phyloP scores from a whole-genome alignment of 2,329 filamentous ascomycete genomes.

The Nothophoma quercina region DNA sequence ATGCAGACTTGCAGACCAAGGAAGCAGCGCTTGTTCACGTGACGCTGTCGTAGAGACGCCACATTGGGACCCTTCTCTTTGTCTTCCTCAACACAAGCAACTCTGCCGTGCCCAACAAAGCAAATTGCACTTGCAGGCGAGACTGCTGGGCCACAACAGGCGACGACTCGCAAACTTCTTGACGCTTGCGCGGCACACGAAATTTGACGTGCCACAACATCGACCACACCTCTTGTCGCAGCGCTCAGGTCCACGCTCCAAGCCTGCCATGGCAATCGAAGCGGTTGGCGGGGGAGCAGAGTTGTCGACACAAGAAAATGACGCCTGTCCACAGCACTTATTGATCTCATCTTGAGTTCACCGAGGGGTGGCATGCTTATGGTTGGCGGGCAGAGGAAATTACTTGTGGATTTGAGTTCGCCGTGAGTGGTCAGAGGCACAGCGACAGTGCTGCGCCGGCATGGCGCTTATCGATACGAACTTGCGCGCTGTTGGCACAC shows the following conservation, averaged over 20 bases:
- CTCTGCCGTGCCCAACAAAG: slow-evolving; percentile 10
- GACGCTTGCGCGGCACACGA: slow-evolving; percentile 10
- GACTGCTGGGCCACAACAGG: slow-evolving; percentile 7
- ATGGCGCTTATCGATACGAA: slow-evolving; percentile 28
- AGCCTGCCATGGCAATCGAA: slow-evolving; percentile 18
- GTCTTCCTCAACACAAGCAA: slow-evolving; percentile 7
- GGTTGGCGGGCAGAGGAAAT: slow-evolving; percentile 39
- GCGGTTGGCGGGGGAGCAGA: slow-evolving; percentile 22
- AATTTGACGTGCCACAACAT: slow-evolving; percentile 21
- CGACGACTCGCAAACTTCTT: slow-evolving; percentile 2
- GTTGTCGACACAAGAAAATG: slow-evolving; percentile 19
- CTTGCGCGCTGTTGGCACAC: slow-evolving; percentile 22
- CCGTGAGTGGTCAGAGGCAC: slow-evolving; percentile 28
- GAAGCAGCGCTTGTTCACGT: neutral
- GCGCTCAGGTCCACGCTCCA: slow-evolving; percentile 19
- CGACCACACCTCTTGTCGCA: slow-evolving; percentile 7
- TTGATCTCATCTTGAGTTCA: slow-evolving; percentile 34
- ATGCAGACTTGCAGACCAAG: neutral
- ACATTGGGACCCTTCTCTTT: neutral
- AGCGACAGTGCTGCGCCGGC: slow-evolving; percentile 24
- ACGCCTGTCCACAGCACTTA: slow-evolving; percentile 30
- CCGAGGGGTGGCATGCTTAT: slow-evolving; percentile 20
- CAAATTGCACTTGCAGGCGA: neutral
- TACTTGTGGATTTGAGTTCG: slow-evolving; percentile 33
- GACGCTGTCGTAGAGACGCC: neutral